Evolutionary conservation across 2,329 filamentous ascomycete genomes (phyloP), one percentile per base, ranked within the genome.

Genomic region (Calycina herbarum): DNA sequence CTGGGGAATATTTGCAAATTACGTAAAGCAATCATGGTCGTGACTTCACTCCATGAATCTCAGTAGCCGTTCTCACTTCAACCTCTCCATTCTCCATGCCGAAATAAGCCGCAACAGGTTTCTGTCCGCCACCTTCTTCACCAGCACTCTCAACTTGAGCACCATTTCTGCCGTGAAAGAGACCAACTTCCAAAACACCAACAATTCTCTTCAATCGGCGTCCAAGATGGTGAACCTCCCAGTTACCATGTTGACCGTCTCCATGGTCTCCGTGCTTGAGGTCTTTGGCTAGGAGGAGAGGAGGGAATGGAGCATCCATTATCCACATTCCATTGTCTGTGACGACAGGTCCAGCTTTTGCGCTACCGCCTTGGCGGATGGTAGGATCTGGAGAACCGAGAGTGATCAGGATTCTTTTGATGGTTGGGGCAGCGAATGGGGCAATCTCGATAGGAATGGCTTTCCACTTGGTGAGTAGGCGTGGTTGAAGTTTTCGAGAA

Each of bases 41-140:
- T 61, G 73, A 74, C 64, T 74, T 75, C 13, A 72, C 66, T 11
- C 70, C 70, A 59, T 64, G 61, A 45, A 73, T 61, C 31, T 76
- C 74, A 42, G 73, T 75, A 17, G 81, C 81, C 67, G 75, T 77
- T 69, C 82, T 76, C 59, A 89, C 81, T 73, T 88, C 80, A 15
- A 91, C 89, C 11, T 81, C 82, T 3, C 91, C 91, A 74, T 92
- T 91, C 57, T 90, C 86, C 87, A 95, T 91, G 42, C 95, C 95
- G 79, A 98, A 99, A 80, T 98, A 99, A 29, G 93, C 94, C 33
- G 93, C 93, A 13, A 97, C 85, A 0, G 95, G 95, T 80, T 94
- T 96, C 80, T 97, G 93, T 0, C 92, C 93, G 59, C 91, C 89
- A 59, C 87, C 79, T 63, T 83, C 81, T 74, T 83, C 79, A 69